phyloP scores from a whole-genome alignment of 2,329 filamentous ascomycete genomes.

The Neofusicoccum sp. region DNA sequence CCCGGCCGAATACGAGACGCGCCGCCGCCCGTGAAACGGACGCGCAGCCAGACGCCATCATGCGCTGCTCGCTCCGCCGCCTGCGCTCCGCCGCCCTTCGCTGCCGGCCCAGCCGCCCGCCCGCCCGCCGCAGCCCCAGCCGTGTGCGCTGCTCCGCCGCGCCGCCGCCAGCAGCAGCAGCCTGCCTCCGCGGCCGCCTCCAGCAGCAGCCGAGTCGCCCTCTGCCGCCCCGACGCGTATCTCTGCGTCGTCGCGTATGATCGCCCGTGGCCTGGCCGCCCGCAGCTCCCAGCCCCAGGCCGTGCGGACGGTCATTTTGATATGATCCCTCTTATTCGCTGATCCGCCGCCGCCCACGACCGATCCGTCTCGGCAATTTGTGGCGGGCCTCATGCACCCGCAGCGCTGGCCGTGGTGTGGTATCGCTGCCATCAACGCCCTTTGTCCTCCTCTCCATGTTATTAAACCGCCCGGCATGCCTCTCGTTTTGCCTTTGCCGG shows the following conservation, averaged over 20 bases:
- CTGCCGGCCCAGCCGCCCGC: constrained; percentile 7
- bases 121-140: neutral
- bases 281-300: neutral
- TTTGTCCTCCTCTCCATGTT: neutral
- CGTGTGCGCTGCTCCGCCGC: no score
- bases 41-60: neutral
- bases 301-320: neutral
- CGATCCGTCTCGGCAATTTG: neutral
- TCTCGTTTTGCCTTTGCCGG: neutral
- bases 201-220: neutral
- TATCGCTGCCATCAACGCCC: neutral
- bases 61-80: neutral
- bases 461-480: neutral
- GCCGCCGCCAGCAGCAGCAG: no score
- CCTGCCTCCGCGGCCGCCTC: no score
- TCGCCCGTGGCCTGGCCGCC: constrained; percentile 8
- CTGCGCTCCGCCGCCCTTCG: constrained; percentile 2
- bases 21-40: neutral
- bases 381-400: neutral
- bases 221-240: neutral
- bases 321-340: neutral
- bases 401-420: neutral
- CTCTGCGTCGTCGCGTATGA: neutral
- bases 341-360: neutral
- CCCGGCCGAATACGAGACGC: neutral